A percentile compares a stretch with the other conserved stretches of the same genome.
These are phyloP conservation scores for Globisporangium yorkense DNA, from an alignment of 352 stramenopile species.

Conservation along the genomic window DNA sequence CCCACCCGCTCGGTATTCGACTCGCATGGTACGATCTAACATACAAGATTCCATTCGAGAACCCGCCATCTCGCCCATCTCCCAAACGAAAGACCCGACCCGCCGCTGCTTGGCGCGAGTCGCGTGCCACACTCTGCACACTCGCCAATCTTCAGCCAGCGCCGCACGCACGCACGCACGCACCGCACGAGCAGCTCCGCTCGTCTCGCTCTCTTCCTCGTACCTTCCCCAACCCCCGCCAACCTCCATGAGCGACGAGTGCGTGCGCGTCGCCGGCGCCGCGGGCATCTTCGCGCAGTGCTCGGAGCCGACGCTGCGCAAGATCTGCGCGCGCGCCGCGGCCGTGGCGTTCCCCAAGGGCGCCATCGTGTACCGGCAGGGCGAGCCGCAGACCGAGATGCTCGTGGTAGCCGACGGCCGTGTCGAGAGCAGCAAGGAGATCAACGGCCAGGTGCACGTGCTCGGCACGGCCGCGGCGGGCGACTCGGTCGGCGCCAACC, in stretches of 20 bases:
- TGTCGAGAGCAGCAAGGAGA: conserved; percentile 73
- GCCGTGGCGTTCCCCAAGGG: conserved; percentile 69
- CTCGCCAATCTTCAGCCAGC: too few relatives aligned
- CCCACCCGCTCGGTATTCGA: too few relatives aligned
- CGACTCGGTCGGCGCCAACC: conserved; percentile 68
- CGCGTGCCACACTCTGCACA: too few relatives aligned
- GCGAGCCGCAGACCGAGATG: conserved; percentile 75
- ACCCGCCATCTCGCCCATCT: too few relatives aligned
- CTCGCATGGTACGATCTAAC: too few relatives aligned
- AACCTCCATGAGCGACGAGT: conserved; percentile 39
- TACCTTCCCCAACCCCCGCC: background rate
- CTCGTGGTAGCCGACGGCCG: conserved; percentile 62
- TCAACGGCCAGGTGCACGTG: conserved; percentile 79
- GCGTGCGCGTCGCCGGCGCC: conserved; percentile 49
- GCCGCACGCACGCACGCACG: background rate
- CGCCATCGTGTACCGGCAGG: conserved; percentile 73
- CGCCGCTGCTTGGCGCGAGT: too few relatives aligned
- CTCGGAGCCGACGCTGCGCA: conserved; percentile 73
- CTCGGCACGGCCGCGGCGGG: conserved; percentile 44
- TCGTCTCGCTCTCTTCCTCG: background rate
- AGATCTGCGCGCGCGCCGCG: conserved; percentile 61
- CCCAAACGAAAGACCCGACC: too few relatives aligned
- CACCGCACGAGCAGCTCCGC: background rate
- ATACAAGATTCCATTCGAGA: too few relatives aligned
- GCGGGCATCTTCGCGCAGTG: conserved; percentile 80